Evolutionary conservation across 2,329 filamentous ascomycete species (phyloP).

Genomic region (Verticillium klebahnii): DNA sequence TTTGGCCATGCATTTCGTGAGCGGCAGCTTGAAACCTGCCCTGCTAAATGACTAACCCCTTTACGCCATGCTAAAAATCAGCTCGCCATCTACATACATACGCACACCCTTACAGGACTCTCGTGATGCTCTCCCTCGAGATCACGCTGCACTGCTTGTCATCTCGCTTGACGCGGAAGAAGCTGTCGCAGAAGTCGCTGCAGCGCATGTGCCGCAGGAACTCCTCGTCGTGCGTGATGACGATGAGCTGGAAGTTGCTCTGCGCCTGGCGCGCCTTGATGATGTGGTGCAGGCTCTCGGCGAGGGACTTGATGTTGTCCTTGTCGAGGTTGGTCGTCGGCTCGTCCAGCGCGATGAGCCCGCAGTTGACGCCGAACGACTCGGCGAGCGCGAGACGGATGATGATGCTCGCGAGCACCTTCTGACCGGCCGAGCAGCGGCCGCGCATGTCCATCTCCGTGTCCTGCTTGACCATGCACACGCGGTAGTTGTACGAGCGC

Average conservation of each 20-base stretch:
- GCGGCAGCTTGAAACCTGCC: not conserved
- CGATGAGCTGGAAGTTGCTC: conserved; percentile 94
- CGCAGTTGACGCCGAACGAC: conserved; percentile 94
- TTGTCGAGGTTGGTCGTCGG: conserved; percentile 94
- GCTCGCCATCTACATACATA: not conserved
- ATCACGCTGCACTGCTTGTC: conserved; percentile 85
- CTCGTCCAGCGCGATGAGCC: conserved; percentile 93
- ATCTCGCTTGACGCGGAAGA: conserved; percentile 81
- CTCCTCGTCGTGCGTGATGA: conserved; percentile 98
- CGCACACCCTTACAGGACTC: conserved; percentile 28
- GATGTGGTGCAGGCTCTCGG: conserved; percentile 78
- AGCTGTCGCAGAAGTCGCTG: conserved; percentile 86
- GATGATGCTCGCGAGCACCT: conserved; percentile 94
- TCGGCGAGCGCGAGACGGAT: conserved; percentile 94
- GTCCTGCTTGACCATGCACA: conserved; percentile 96
- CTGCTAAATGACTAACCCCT: not conserved
- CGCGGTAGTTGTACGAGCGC: conserved; percentile 91
- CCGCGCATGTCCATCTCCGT: conserved; percentile 99
- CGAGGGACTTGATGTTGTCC: conserved; percentile 90
- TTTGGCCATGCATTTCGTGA: not conserved
- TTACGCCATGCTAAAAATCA: not conserved
- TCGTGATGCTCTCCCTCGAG: conserved; percentile 59
- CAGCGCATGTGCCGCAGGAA: conserved; percentile 93
- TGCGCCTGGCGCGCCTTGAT: conserved; percentile 80
- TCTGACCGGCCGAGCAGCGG: conserved; percentile 92